These are phyloP conservation scores for Chlorella sp. DNA, from an alignment of 139 green algal species.

Conservation along the genomic window DNA sequence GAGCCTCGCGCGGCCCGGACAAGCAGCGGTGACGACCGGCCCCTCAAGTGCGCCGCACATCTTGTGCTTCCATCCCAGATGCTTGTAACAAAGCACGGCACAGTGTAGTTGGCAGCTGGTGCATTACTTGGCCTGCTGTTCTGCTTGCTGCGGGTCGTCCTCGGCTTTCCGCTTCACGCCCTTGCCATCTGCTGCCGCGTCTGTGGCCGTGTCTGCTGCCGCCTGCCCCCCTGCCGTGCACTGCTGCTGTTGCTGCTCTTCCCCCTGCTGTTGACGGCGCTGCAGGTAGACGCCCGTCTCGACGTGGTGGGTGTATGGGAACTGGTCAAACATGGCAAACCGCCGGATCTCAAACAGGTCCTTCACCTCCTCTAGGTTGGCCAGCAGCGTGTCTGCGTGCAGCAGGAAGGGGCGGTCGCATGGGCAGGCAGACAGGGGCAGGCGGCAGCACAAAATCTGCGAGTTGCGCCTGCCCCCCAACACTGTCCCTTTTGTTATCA, in stretches of 20 bases:
- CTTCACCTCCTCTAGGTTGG: constrained; percentile 30
- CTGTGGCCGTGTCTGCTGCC: not conserved
- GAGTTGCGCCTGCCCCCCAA: too few species aligned
- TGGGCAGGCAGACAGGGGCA: too few species aligned
- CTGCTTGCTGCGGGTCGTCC: not conserved
- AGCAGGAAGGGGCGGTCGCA: not conserved
- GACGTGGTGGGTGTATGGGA: constrained; percentile 91
- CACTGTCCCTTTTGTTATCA: too few species aligned
- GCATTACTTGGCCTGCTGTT: too few species aligned
- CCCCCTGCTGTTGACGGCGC: constrained; percentile 8
- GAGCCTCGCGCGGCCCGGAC: too few species aligned
- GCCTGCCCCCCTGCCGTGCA: not conserved
- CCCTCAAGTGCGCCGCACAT: too few species aligned
- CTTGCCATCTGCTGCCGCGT: not conserved
- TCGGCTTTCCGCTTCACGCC: constrained; percentile 27
- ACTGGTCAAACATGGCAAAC: constrained; percentile 95
- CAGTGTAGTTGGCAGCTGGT: too few species aligned
- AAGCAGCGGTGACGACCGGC: too few species aligned
- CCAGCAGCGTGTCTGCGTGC: constrained; percentile 34
- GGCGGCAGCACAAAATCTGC: too few species aligned
- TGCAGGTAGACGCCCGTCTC: constrained; percentile 81
- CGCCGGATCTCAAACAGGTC: constrained; percentile 62
- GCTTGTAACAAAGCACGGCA: too few species aligned
- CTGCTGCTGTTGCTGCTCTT: not conserved
- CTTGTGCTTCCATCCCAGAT: too few species aligned